Evolutionary conservation across 2,329 filamentous ascomycete species (phyloP), one percentile per base, ranked within the genome.

Genomic region (Exophiala bonariae): DNA sequence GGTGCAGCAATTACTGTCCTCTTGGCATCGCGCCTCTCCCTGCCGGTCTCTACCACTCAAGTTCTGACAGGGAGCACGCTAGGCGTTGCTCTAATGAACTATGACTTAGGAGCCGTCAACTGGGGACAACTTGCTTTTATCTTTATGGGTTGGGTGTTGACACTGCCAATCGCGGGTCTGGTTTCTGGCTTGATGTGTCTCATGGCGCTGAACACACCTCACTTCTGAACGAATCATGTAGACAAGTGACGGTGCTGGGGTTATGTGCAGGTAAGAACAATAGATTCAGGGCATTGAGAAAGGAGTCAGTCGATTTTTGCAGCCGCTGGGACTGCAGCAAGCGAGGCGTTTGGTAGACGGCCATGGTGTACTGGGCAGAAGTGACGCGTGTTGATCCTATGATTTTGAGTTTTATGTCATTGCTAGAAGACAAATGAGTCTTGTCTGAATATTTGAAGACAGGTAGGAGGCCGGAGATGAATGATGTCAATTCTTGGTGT

Each of bases 111-210:
- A 13, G 69, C 69, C 4, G 68, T 74, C 47, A 74, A 74, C 43
- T 71, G 70, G 70, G 62, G 62, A 23, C 69, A 72, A 43, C 44
- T 74, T 20, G 62, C 49, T 3, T 72, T 63, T 55, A 73, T 75
- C 41, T 69, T 72, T 49, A 61, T 64, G 35, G 70, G 68, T 7
- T 74, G 72, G 72, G 58, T 74, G 17, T 55, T 73, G 32, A 74
- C 72, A 2, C 59, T 75, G 10, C 72, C 72, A 32, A 56, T 52
- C 41, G 71, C 72, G 6, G 72, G 70, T 32, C 54, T 71, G 35
- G 57, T 72, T 11, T 54, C 67, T 11, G 71, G 71, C 1, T 37
- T 71, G 22, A 30, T 73, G 1, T 70, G 67, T 44, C 50, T 66
- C 19, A 67, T 73, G 63, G 68, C 69, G 4, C 48, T 73, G 41